Conservation (phyloP, 1,284 basidiomycete genomes). For the Cutaneotrichosporon sp. region DNA sequence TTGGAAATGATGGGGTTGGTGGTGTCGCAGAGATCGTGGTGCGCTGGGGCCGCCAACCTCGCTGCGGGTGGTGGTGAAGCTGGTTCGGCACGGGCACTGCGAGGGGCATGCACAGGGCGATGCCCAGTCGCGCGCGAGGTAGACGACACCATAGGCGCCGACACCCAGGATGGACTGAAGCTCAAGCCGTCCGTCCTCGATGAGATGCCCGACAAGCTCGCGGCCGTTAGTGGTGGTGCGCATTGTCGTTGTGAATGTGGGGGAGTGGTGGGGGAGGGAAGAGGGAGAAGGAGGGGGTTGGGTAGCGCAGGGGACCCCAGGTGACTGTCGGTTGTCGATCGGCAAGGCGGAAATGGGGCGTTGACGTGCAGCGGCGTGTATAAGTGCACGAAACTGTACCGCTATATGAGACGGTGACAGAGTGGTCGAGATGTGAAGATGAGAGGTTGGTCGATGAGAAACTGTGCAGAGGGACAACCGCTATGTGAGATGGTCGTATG, state of each 20-base stretch:
- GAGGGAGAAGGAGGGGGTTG: background rate
- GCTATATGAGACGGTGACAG: too few relatives aligned
- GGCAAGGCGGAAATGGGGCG: too few relatives aligned
- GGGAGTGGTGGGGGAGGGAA: background rate
- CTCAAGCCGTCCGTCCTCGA: constrained; percentile 76
- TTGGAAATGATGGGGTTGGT: background rate
- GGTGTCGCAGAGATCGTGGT: background rate
- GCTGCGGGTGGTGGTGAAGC: background rate
- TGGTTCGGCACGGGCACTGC: background rate
- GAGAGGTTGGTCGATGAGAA: too few relatives aligned
- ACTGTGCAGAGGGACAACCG: too few relatives aligned
- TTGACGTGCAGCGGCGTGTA: too few relatives aligned
- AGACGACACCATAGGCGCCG: constrained; percentile 94
- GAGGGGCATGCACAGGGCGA: constrained; percentile 5
- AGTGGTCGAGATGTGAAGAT: too few relatives aligned
- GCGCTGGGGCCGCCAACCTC: background rate
- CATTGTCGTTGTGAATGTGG: background rate
- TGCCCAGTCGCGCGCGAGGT: constrained; percentile 67
- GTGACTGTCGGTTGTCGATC: background rate
- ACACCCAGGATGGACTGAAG: constrained; percentile 67
- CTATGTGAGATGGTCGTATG: too few relatives aligned
- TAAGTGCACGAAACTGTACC: too few relatives aligned
- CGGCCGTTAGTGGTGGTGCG: constrained; percentile 20
- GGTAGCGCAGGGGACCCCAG: background rate
- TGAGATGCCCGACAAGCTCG: constrained; percentile 53